Conservation (phyloP, 352 stramenopile species). For the Globisporangium heterothallicum region DNA sequence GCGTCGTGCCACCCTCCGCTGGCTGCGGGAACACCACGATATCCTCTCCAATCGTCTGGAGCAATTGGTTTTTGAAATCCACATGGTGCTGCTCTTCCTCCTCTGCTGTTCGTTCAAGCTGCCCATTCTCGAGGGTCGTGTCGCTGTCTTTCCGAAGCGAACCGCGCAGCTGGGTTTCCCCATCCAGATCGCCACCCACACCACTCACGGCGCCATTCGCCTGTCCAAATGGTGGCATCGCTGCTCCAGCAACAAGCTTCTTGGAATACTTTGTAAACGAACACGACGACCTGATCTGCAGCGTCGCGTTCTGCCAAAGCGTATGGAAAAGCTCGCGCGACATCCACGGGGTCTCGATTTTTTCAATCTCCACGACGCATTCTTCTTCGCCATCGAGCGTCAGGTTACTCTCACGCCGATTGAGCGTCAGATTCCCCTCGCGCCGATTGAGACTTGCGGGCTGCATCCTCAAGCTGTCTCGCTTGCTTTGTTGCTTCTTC, state of each 20-base stretch:
- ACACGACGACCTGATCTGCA: slow-evolving; percentile 49
- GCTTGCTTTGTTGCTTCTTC: too few species aligned
- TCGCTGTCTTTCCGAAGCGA: slow-evolving; percentile 12
- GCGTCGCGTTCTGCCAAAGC: slow-evolving; percentile 55
- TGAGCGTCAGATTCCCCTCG: background rate
- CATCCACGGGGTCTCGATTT: slow-evolving; percentile 55
- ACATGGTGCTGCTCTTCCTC: slow-evolving; percentile 6
- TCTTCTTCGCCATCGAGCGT: slow-evolving; percentile 63
- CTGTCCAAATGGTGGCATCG: too few species aligned
- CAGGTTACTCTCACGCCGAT: slow-evolving; percentile 58
- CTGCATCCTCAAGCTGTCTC: too few species aligned
- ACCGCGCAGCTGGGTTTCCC: too few species aligned
- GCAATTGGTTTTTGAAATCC: slow-evolving; percentile 49
- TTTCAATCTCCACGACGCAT: slow-evolving; percentile 26
- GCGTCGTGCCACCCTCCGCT: background rate
- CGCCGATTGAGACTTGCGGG: background rate
- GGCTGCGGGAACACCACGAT: slow-evolving; percentile 42
- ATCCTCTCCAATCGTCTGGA: slow-evolving; percentile 44
- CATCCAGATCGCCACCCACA: too few species aligned
- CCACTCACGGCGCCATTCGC: too few species aligned
- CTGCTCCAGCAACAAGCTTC: slow-evolving; percentile 4
- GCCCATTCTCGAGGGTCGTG: slow-evolving; percentile 13
- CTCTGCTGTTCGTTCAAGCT: slow-evolving; percentile 17
- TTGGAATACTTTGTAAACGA: slow-evolving; percentile 39
- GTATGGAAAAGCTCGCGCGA: slow-evolving; percentile 54